These are phyloP conservation scores for Colletotrichum coccodes DNA, from an alignment of 2,329 filamentous ascomycete species.

Conservation along the genomic window DNA sequence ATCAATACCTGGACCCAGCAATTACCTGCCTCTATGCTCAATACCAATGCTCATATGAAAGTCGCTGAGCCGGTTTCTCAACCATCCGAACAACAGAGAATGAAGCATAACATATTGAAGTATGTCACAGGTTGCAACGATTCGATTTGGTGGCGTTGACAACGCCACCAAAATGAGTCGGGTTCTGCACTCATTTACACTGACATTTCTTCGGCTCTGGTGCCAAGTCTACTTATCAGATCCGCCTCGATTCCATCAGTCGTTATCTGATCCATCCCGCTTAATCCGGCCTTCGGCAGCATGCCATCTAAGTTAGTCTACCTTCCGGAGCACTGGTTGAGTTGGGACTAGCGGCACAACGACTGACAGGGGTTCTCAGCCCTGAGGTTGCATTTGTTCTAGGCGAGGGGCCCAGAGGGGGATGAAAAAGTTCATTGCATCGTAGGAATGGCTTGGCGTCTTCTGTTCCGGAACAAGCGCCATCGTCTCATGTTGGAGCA, in stretches of 20 bases:
- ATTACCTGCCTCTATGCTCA: not conserved
- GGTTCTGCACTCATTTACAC: no score
- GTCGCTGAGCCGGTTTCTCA: not conserved
- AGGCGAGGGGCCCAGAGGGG: conserved; percentile 9
- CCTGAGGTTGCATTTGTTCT: conserved; percentile 15
- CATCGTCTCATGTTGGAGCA: not conserved
- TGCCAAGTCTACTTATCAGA: conserved; percentile 28
- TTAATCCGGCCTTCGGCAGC: conserved; percentile 1
- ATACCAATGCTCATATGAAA: not conserved
- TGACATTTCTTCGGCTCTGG: not conserved
- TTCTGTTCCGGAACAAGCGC: not conserved
- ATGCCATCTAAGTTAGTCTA: not conserved
- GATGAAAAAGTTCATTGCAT: conserved; percentile 11
- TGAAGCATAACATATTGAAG: no score
- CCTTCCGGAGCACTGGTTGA: conserved; percentile 10
- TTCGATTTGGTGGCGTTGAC: not conserved
- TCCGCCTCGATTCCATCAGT: not conserved
- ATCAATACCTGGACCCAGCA: not conserved
- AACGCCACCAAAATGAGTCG: no score
- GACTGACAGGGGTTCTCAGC: not conserved
- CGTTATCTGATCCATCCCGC: conserved; percentile 25
- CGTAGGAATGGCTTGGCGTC: conserved; percentile 16
- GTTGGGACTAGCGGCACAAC: conserved; percentile 12
- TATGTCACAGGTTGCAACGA: not conserved
- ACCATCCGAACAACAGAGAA: not conserved